Conservation (phyloP, 352 stramenopile species). For the Pythium graminicola region DNA sequence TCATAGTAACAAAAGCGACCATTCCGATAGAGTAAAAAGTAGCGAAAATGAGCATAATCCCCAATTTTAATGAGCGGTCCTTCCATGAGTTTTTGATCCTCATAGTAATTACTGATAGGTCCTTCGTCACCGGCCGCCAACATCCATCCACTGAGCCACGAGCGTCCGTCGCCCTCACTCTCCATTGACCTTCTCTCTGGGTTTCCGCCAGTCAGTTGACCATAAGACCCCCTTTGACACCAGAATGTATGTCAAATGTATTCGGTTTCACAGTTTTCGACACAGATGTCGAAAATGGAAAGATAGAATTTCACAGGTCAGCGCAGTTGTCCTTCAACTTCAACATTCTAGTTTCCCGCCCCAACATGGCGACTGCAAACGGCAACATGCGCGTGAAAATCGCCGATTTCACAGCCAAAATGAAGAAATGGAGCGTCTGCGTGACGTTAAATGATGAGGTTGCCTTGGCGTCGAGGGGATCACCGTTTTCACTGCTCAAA, state of each 20-base stretch:
- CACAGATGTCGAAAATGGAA: constrained; percentile 16
- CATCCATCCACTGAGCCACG: constrained; percentile 55
- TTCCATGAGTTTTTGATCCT: constrained; percentile 83
- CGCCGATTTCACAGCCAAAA: constrained; percentile 13
- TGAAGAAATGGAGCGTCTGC: constrained; percentile 21
- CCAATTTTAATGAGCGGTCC: constrained; percentile 80
- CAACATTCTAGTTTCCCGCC: constrained; percentile 17
- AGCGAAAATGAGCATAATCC: constrained; percentile 83
- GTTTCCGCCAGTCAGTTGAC: constrained; percentile 6
- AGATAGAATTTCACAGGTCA: constrained; percentile 5
- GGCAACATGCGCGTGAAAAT: constrained; percentile 11
- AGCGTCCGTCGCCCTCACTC: constrained; percentile 18
- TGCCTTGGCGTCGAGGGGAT: neutral
- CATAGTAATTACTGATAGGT: constrained; percentile 69
- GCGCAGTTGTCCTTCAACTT: constrained; percentile 12
- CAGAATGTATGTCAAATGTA: constrained; percentile 9
- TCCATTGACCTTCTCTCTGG: constrained; percentile 13
- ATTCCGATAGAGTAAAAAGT: constrained; percentile 80
- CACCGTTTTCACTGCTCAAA: constrained; percentile 21
- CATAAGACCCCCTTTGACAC: neutral
- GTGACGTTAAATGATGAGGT: constrained; percentile 17
- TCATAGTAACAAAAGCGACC: constrained; percentile 86
- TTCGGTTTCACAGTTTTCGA: constrained; percentile 17
- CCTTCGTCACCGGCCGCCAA: constrained; percentile 38
- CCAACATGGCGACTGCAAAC: no score